Conservation (phyloP, 2,329 filamentous ascomycete species). For the Rhinocladiella mackenziei region DNA sequence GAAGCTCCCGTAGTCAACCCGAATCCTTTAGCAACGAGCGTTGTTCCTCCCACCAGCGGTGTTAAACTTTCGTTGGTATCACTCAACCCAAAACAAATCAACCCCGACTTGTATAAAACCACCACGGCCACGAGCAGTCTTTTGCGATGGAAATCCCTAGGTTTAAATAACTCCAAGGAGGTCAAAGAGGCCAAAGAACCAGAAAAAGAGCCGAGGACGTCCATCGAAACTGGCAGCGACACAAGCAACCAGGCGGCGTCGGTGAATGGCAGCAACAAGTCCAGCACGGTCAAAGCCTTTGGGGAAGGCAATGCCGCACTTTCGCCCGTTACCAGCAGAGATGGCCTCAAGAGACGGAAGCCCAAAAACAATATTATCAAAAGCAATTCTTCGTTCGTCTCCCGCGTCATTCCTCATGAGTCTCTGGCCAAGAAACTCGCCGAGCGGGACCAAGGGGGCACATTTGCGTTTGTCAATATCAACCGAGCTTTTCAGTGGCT, state of each 20-base stretch:
- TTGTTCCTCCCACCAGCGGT: conserved; percentile 76
- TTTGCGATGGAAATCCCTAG: conserved; percentile 29
- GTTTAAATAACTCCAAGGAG: conserved; percentile 26
- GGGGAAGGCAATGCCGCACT: conserved; percentile 81
- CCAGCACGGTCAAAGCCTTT: conserved; percentile 60
- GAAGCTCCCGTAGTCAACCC: conserved; percentile 82
- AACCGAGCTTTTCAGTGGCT: conserved; percentile 96
- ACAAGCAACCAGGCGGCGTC: conserved; percentile 45
- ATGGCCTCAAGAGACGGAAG: conserved; percentile 70
- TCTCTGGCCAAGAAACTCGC: conserved; percentile 70
- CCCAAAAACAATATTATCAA: conserved; percentile 98
- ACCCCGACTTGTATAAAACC: conserved; percentile 48
- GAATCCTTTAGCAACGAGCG: conserved; percentile 83
- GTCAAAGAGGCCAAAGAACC: conserved; percentile 54
- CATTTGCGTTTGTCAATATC: conserved; percentile 92
- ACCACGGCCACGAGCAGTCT: conserved; percentile 48
- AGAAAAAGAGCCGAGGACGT: conserved; percentile 57
- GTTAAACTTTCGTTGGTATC: conserved; percentile 77
- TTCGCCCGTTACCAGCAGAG: conserved; percentile 57
- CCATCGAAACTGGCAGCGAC: conserved; percentile 58
- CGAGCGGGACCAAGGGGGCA: conserved; percentile 71
- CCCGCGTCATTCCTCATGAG: conserved; percentile 90
- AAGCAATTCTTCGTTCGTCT: conserved; percentile 97
- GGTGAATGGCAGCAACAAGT: conserved; percentile 38
- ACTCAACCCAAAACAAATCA: conserved; percentile 58